Base-by-base conservation (phyloP, 306 rosid genomes). In the Cicer yamashitae region DNA sequence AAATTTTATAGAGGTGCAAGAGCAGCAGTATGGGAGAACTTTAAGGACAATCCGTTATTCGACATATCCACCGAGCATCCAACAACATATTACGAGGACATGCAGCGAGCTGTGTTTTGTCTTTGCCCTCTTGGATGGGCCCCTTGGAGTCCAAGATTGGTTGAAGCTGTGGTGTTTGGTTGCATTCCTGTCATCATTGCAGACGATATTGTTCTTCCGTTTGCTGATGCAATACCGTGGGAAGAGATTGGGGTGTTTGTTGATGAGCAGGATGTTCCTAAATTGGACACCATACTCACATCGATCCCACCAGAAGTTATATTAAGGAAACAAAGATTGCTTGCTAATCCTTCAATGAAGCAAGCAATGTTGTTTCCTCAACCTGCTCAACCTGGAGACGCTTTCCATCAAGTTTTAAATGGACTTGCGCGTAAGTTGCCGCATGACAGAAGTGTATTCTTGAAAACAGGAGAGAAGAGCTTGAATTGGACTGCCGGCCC, bases 111-210 rank as follows among this genome's bases (percentile, higher is more conserved):
- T 0, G 91, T 94, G 30, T 94, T 94, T 70, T 94, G 98, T 82
- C 79, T 94, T 67, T 94, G 98, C 73, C 98, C 98, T 9, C 98
- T 94, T 41, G 98, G 98, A 11, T 94, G 98, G 98, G 98, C 98
- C 47, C 98, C 98, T 3, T 94, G 98, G 98, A 94, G 98, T 72
- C 98, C 98, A 1, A 86, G 98, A 70, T 65, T 94, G 84, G 98
- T 94, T 7, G 98, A 94, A 81, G 98, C 98, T 5, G 98, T 94
- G 79, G 82, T 94, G 77, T 94, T 94, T 25, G 97, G 98, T 18
- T 94, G 98, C 96, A 94, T 94, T 62, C 98, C 98, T 6, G 96
- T 94, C 10, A 94, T 94, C 74, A 91, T 94, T 64, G 98, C 98
- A 7, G 98, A 94, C 17, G 98, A 94, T 66, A 94, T 94, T 65